These are phyloP conservation scores for Calophaca sinica DNA, from an alignment of 306 rosid species.

Conservation along the genomic window DNA sequence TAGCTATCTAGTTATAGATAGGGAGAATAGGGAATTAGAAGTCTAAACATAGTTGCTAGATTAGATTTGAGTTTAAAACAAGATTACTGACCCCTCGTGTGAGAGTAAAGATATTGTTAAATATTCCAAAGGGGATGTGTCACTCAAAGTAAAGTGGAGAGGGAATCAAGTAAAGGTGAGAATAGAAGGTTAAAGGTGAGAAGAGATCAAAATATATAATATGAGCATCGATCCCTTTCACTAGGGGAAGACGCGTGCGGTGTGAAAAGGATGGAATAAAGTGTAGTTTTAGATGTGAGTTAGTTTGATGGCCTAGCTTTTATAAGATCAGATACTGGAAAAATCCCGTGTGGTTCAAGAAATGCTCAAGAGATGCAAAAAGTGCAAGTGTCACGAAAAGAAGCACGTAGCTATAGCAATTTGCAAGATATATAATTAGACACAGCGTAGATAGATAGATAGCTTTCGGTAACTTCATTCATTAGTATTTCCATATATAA, in stretches of 20 bases:
- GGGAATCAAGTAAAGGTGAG: conserved; percentile 56
- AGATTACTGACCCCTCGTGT: conserved; percentile 66
- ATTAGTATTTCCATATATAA: conserved; percentile 24
- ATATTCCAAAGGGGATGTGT: conserved; percentile 9
- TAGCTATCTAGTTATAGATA: conserved; percentile 41
- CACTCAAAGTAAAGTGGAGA: conserved; percentile 49
- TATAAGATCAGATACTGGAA: conserved; percentile 42
- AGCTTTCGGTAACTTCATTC: conserved; percentile 51
- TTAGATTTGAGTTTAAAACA: conserved; percentile 40
- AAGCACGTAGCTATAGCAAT: conserved; percentile 46
- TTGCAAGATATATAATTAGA: conserved; percentile 46
- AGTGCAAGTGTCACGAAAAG: conserved; percentile 41
- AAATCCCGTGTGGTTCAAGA: conserved; percentile 75
- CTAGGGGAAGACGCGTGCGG: conserved; percentile 60
- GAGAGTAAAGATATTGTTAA: conserved; percentile 44
- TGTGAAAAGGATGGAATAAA: conserved; percentile 75
- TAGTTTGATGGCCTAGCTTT: conserved; percentile 49
- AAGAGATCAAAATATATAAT: conserved; percentile 13
- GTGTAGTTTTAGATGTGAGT: conserved; percentile 52
- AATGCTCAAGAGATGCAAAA: conserved; percentile 43
- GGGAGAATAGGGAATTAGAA: conserved; percentile 32
- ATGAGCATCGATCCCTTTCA: conserved; percentile 52
- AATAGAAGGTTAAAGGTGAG: conserved; percentile 33
- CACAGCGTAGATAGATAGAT: conserved; percentile 21
- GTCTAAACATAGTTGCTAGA: conserved; percentile 34